Evolutionary conservation across 495 filamentous ascomycete genomes (phyloP).

Genomic region (Hypoxylon subgilvum): DNA sequence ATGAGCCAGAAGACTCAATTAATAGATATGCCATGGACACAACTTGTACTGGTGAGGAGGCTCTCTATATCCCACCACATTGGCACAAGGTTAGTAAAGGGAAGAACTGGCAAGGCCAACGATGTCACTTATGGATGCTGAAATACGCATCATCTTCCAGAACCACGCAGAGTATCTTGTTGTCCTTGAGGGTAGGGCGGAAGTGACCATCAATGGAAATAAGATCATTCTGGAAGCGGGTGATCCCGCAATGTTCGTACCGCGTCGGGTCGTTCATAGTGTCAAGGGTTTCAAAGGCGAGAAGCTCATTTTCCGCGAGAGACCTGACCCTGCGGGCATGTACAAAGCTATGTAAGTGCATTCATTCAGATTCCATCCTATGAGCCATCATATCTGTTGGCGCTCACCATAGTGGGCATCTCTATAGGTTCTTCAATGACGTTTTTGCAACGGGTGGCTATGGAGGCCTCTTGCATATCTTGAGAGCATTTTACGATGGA

Average conservation of each 20-base stretch:
- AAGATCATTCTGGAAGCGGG: constrained; percentile 23
- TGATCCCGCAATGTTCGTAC: constrained; percentile 18
- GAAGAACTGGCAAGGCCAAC: neutral
- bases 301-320: constrained; percentile 20
- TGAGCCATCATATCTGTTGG: neutral
- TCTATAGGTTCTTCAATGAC: constrained; percentile 34
- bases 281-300: constrained; percentile 25
- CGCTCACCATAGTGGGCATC: neutral
- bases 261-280: constrained; percentile 25
- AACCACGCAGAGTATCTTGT: constrained; percentile 27
- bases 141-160: constrained; percentile 5
- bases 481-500: constrained; percentile 30
- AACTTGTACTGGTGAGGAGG: constrained; percentile 28
- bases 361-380: neutral
- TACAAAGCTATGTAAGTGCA: constrained; percentile 28
- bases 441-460: constrained; percentile 20
- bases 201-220: constrained; percentile 26
- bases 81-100: constrained; percentile 34
- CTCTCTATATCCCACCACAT: constrained; percentile 26
- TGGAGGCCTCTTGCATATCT: constrained; percentile 19
- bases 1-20: constrained; percentile 31
- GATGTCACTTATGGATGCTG: neutral
- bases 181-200: constrained; percentile 27
- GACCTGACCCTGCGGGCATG: constrained; percentile 27
- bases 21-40: constrained; percentile 29